Conservation (phyloP, 2,329 filamentous ascomycete species). For the Proliferodiscus dingleyae region DNA sequence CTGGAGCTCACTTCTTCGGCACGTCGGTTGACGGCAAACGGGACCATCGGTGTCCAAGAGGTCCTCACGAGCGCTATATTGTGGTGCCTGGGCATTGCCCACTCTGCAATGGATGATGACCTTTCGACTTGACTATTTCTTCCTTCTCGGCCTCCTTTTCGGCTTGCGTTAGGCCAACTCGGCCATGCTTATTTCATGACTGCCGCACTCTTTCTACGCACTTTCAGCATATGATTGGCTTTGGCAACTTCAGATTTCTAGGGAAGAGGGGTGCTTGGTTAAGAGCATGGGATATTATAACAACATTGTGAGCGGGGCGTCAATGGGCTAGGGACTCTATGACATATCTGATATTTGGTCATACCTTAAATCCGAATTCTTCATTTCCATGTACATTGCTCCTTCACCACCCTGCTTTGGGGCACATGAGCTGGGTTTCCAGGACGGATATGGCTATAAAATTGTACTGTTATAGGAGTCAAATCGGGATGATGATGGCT, state of each 20-base stretch:
- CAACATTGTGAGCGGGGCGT: slow-evolving; percentile 20
- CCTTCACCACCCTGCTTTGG: no score
- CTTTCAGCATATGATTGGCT: slow-evolving; percentile 1
- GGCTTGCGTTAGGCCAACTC: no score
- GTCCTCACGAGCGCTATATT: slow-evolving; percentile 71
- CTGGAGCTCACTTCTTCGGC: slow-evolving; percentile 65
- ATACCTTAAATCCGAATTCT: not conserved
- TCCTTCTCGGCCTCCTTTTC: not conserved
- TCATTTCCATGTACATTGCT: no score
- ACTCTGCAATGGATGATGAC: slow-evolving; percentile 37
- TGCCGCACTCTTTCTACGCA: not conserved
- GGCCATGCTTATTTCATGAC: not conserved
- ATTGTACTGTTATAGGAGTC: no score
- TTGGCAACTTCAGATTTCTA: not conserved
- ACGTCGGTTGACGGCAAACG: slow-evolving; percentile 63
- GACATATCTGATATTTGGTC: not conserved
- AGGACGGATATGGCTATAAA: no score
- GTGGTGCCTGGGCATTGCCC: slow-evolving; percentile 60
- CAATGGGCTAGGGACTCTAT: slow-evolving; percentile 5
- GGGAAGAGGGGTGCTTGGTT: slow-evolving; percentile 5
- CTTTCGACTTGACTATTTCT: not conserved
- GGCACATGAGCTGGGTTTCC: no score
- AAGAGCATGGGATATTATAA: no score
- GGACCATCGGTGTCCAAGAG: slow-evolving; percentile 52
- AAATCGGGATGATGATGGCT: no score